Evolutionary conservation across 2,329 filamentous ascomycete genomes (phyloP).

Genomic region (Monosporascus ibericus): DNA sequence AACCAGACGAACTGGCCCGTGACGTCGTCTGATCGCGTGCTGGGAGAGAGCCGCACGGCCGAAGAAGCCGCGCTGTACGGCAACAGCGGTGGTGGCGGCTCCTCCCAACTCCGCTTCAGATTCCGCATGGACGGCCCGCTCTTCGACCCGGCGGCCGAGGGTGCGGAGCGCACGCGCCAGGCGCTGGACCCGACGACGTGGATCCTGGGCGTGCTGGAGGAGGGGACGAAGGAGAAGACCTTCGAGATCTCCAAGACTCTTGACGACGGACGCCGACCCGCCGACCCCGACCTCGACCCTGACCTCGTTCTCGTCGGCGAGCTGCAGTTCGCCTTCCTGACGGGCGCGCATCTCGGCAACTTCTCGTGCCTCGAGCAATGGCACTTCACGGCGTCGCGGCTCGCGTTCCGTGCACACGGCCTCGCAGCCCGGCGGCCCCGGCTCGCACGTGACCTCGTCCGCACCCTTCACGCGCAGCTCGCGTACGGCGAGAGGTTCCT

Average conservation of each 20-base stretch:
- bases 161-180: conserved; percentile 23
- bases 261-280: conserved; percentile 55
- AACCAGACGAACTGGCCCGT: conserved; percentile 41
- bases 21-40: conserved; percentile 47
- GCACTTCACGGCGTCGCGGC: conserved; percentile 47
- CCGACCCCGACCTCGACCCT: conserved; percentile 29
- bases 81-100: conserved; percentile 9
- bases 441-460: conserved; percentile 42
- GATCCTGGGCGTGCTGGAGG: conserved; percentile 35
- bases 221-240: conserved; percentile 7
- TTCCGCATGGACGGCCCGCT: conserved; percentile 23
- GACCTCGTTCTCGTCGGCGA: conserved; percentile 49
- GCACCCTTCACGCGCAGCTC: conserved; percentile 48
- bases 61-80: conserved; percentile 35
- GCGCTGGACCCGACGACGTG: conserved; percentile 37
- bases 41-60: conserved; percentile 33
- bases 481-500: conserved; percentile 45
- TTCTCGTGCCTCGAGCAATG: conserved; percentile 56
- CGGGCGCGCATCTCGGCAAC: conserved; percentile 52
- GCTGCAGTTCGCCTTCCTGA: conserved; percentile 54
- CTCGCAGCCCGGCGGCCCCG: conserved; percentile 37
- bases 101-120: conserved; percentile 18
- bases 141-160: conserved; percentile 19
- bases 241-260: conserved; percentile 38
- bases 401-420: conserved; percentile 44